Conservation (phyloP, 163 green algal genomes). For the Scenedesmus sp. region DNA sequence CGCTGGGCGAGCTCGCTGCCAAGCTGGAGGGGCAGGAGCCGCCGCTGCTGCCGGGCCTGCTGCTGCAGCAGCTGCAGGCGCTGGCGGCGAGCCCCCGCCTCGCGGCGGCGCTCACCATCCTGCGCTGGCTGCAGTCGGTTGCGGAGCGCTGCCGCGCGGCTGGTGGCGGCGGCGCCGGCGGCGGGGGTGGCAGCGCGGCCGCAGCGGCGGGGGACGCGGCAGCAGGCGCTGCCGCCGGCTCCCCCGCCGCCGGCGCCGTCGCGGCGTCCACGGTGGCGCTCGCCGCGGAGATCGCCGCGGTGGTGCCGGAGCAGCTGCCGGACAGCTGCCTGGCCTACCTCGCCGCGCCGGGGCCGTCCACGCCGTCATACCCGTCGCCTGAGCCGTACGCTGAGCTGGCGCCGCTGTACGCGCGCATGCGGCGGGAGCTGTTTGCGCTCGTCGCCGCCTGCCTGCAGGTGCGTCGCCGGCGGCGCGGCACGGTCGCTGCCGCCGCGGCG, state of each 20-base stretch:
- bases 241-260: constrained; percentile 1
- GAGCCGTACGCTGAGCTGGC: constrained; percentile 73
- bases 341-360: not conserved
- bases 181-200: not conserved
- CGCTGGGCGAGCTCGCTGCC: constrained; percentile 63
- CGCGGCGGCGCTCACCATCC: constrained; percentile 42
- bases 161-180: constrained; percentile 18
- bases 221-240: not conserved
- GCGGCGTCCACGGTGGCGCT: not conserved
- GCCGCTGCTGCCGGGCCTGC: constrained; percentile 13
- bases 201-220: not conserved
- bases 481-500: too few species aligned
- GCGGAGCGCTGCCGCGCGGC: not conserved
- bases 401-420: constrained; percentile 67
- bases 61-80: constrained; percentile 42
- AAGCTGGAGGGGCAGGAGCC: constrained; percentile 42
- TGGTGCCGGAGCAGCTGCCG: constrained; percentile 46
- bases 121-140: constrained; percentile 46
- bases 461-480: too few species aligned
- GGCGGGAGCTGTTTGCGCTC: constrained; percentile 65
- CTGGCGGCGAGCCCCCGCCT: constrained; percentile 49
- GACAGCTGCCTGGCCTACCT: constrained; percentile 41
- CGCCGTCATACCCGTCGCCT: constrained; percentile 16
- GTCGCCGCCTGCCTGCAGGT: constrained; percentile 54
- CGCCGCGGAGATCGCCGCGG: not conserved